These are phyloP conservation scores for Globisporangium nagaii DNA, from an alignment of 352 stramenopile species.

Conservation along the genomic window DNA sequence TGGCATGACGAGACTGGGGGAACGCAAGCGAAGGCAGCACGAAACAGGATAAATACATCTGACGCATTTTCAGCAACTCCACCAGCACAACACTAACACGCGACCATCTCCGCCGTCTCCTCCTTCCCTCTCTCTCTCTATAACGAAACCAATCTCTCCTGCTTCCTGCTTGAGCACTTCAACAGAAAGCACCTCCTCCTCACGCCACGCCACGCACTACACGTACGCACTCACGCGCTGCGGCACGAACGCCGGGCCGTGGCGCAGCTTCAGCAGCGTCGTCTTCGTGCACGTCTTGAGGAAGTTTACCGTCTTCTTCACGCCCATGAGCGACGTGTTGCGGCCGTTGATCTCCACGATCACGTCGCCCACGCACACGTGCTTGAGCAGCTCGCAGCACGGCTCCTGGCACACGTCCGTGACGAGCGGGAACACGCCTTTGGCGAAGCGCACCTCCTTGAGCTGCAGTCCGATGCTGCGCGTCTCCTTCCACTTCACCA, in stretches of 20 bases:
- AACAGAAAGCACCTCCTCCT: constrained; percentile 2
- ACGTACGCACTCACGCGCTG: constrained; percentile 73
- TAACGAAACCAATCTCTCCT: too few species aligned
- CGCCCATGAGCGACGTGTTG: constrained; percentile 84
- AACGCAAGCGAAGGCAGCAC: too few species aligned
- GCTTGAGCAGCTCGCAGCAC: constrained; percentile 77
- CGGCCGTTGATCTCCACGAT: constrained; percentile 88
- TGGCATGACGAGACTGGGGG: too few species aligned
- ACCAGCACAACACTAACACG: not conserved
- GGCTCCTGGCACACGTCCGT: constrained; percentile 79
- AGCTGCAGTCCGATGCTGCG: constrained; percentile 82
- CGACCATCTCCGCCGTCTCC: not conserved
- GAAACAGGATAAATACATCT: constrained; percentile 10
- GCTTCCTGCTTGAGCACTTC: constrained; percentile 26
- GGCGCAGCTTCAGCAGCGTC: constrained; percentile 80
- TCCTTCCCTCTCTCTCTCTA: not conserved
- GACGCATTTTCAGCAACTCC: constrained; percentile 2
- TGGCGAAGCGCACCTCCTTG: constrained; percentile 71
- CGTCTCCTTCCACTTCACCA: constrained; percentile 87
- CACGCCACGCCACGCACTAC: constrained; percentile 15
- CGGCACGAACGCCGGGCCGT: constrained; percentile 64
- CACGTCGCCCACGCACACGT: constrained; percentile 80
- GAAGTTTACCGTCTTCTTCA: constrained; percentile 88
- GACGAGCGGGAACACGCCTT: constrained; percentile 76
- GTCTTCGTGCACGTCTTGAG: constrained; percentile 84